Conservation (phyloP, 257 asterid species). For the Lithospermum erythrorhizon region DNA sequence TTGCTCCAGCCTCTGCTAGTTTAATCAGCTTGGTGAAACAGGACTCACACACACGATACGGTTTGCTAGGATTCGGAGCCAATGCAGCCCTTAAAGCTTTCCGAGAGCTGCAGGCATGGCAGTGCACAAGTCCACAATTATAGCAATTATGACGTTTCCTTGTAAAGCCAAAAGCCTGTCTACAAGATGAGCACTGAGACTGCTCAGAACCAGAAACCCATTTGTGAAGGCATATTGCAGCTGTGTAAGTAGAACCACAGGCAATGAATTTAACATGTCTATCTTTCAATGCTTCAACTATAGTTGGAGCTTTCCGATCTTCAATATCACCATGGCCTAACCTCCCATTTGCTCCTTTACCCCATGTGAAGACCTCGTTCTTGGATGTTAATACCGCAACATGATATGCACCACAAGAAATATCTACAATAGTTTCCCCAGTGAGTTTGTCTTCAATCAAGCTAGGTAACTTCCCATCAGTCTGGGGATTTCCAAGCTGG, state of each 20-base stretch:
- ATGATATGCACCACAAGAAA: slow-evolving; percentile 80
- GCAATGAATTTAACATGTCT: slow-evolving; percentile 75
- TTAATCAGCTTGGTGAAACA: slow-evolving; percentile 73
- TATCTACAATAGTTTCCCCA: slow-evolving; percentile 60
- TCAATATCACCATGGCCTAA: slow-evolving; percentile 91
- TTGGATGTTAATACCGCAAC: slow-evolving; percentile 69
- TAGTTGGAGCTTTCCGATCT: slow-evolving; percentile 66
- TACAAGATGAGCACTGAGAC: slow-evolving; percentile 85
- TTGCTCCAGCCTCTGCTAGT: slow-evolving; percentile 57
- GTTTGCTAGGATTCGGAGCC: slow-evolving; percentile 92
- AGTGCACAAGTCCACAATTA: slow-evolving; percentile 91
- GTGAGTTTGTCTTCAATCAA: slow-evolving; percentile 61
- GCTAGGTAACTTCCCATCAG: slow-evolving; percentile 78
- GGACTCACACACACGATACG: slow-evolving; percentile 87
- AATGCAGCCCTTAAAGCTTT: slow-evolving; percentile 74
- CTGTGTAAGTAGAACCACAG: slow-evolving; percentile 85
- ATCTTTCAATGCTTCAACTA: slow-evolving; percentile 76
- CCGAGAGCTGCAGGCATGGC: slow-evolving; percentile 86
- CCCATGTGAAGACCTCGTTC: slow-evolving; percentile 91
- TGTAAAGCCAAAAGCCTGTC: slow-evolving; percentile 91
- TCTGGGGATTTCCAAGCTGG: slow-evolving; percentile 73
- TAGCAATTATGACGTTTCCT: slow-evolving; percentile 92
- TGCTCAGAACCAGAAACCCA: slow-evolving; percentile 93
- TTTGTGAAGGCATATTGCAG: slow-evolving; percentile 76
- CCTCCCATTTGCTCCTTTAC: slow-evolving; percentile 93